Evolutionary conservation across 208 protist species (phyloP).

Genomic region (Acanthamoeba lenticulata): DNA sequence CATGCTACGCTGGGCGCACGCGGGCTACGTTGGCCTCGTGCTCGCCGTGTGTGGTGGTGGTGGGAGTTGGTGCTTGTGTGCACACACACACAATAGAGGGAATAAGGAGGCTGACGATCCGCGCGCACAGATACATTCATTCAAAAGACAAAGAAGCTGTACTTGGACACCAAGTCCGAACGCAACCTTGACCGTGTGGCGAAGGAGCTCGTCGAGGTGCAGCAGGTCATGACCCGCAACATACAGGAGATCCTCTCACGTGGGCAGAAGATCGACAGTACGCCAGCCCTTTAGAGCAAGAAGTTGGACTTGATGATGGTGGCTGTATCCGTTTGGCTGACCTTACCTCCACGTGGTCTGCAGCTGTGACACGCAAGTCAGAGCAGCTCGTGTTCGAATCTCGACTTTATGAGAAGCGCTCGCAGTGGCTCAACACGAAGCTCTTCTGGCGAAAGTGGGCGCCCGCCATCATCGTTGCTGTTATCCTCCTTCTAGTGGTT

Average conservation of each 20-base stretch:
- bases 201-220: slow-evolving; percentile 85
- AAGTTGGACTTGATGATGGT: too few relatives aligned
- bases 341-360: neutral
- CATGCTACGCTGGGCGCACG: neutral
- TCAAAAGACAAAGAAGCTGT: slow-evolving; percentile 85
- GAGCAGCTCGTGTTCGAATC: slow-evolving; percentile 72
- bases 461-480: slow-evolving; percentile 73
- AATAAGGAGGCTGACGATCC: neutral
- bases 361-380: slow-evolving; percentile 7
- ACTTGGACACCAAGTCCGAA: slow-evolving; percentile 84
- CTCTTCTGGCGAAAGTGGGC: slow-evolving; percentile 82
- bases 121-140: slow-evolving; percentile 85
- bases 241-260: slow-evolving; percentile 87
- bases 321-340: too few relatives aligned
- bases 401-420: slow-evolving; percentile 81
- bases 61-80: neutral
- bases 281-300: too few relatives aligned
- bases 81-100: neutral
- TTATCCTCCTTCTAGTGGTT: slow-evolving; percentile 76
- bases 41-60: neutral
- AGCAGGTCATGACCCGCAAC: slow-evolving; percentile 89
- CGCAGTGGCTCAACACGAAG: slow-evolving; percentile 80
- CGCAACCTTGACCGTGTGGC: slow-evolving; percentile 84
- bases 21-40: too few relatives aligned
- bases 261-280: slow-evolving; percentile 86